phyloP scores from a whole-genome alignment of 2,329 filamentous ascomycete species.

The Penicillium sp. region DNA sequence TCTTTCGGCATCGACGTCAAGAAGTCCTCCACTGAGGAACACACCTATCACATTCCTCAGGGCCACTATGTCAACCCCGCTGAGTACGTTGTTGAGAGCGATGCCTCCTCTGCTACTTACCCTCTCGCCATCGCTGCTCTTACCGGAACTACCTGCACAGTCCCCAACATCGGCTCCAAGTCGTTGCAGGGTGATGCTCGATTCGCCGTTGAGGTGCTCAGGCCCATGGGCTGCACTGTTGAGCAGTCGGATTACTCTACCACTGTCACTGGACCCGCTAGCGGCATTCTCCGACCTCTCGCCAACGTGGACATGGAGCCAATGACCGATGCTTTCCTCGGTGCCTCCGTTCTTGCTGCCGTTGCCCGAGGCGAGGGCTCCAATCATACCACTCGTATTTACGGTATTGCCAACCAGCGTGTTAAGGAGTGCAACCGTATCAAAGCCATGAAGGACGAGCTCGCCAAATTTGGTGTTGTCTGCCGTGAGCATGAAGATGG shows the following conservation, averaged over 20 bases:
- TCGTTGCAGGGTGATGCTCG: slow-evolving; percentile 94
- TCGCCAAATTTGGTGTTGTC: slow-evolving; percentile 87
- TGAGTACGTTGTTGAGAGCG: slow-evolving; percentile 91
- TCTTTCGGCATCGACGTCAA: slow-evolving; percentile 83
- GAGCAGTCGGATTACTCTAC: slow-evolving; percentile 83
- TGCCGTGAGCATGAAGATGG: slow-evolving; percentile 91
- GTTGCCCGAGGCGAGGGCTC: slow-evolving; percentile 72
- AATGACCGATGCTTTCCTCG: slow-evolving; percentile 98
- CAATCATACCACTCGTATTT: slow-evolving; percentile 74
- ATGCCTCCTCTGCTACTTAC: slow-evolving; percentile 97
- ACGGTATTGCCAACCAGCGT: slow-evolving; percentile 94
- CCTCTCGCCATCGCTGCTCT: slow-evolving; percentile 93
- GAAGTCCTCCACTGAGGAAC: slow-evolving; percentile 74
- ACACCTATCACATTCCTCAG: slow-evolving; percentile 92
- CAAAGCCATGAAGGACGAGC: slow-evolving; percentile 88
- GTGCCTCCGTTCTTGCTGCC: slow-evolving; percentile 88
- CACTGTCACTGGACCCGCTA: slow-evolving; percentile 84
- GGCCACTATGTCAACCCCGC: slow-evolving; percentile 79
- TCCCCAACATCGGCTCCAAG: slow-evolving; percentile 91
- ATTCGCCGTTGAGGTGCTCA: slow-evolving; percentile 86
- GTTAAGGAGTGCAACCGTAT: slow-evolving; percentile 99
- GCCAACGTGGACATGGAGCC: slow-evolving; percentile 94
- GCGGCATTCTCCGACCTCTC: slow-evolving; percentile 73
- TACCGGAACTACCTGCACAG: slow-evolving; percentile 90
- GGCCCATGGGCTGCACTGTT: slow-evolving; percentile 91